These are phyloP conservation scores for Orobanche coerulescens DNA, from an alignment of 257 asterid species.

Conservation along the genomic window DNA sequence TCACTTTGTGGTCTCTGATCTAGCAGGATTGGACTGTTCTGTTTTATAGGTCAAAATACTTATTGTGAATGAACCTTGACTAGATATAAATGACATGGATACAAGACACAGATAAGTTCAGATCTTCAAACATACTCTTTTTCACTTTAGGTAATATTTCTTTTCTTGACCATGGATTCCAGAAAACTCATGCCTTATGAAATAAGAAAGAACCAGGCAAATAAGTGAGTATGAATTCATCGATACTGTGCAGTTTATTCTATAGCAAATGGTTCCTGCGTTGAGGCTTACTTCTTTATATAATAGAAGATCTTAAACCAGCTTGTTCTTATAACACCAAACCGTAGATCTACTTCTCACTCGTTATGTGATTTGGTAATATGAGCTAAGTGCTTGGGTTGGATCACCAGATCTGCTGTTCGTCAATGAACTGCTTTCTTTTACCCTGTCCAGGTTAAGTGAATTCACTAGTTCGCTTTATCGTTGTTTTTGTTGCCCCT, in stretches of 20 bases:
- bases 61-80: background rate
- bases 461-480: slow-evolving; percentile 17
- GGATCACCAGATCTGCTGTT: background rate
- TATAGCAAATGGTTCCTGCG: background rate
- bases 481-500: slow-evolving; percentile 12
- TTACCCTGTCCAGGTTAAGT: background rate
- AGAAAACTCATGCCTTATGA: background rate
- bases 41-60: background rate
- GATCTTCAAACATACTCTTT: background rate
- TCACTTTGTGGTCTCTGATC: background rate
- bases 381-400: background rate
- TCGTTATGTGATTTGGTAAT: background rate
- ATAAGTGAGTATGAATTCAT: background rate
- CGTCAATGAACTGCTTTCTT: background rate
- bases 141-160: slow-evolving; percentile 7
- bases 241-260: background rate
- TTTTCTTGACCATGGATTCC: background rate
- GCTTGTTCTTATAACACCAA: background rate
- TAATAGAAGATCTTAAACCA: background rate
- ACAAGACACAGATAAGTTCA: background rate
- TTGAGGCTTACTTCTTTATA: background rate
- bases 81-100: background rate
- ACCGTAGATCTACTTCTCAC: background rate
- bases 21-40: slow-evolving; percentile 9
- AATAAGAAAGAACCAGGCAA: background rate